Base-by-base conservation (phyloP, 306 rosid genomes). In the Herpetospermum pedunculosum region DNA sequence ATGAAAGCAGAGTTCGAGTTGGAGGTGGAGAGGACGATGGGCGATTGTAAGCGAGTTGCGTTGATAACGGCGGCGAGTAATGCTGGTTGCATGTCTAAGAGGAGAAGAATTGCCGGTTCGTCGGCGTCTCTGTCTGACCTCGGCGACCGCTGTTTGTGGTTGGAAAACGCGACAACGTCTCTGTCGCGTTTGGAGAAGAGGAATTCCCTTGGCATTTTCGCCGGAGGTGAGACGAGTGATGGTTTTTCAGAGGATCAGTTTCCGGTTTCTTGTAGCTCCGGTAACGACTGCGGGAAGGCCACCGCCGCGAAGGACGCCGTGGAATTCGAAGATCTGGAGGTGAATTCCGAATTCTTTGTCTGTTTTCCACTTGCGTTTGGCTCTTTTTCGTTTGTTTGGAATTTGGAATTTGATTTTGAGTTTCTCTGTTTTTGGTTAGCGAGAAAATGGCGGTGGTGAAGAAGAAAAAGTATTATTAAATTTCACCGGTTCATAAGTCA, bases 241-340 rank as follows among this genome's bases (percentile, higher is more conserved):
- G 41, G 50, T 26, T 49, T 75, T 8, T 30, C 26, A 50, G 49
- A 69, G 25, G 89, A 85, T 64, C 80, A 71, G 62, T 81, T 75
- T 41, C 78, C 73, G 5, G 73, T 71, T 8, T 81, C 90, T 40
- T 77, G 88, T 76, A 82, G 84, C 76, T 83, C 88, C 72, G 79
- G 86, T 77, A 70, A 81, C 25, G 84, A 74, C 52, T 64, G 79
- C 29, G 43, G 58, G 65, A 79, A 83, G 76, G 78, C 60, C 34
- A 11, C 34, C 23, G 70, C 4, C 29, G 47, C 3, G 13, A 59
- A 58, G 69, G 75, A 57, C 74, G 67, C 75, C 50, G 48, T 70
- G 70, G 30, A 73, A 43, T 78, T 65, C 72, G 70, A 81, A 71
- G 90, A 87, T 90, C 90, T 81, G 75, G 82, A 88, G 97, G 98